phyloP scores from a whole-genome alignment of 768 basidiomycete species.

The Gloeostereum incarnatum region DNA sequence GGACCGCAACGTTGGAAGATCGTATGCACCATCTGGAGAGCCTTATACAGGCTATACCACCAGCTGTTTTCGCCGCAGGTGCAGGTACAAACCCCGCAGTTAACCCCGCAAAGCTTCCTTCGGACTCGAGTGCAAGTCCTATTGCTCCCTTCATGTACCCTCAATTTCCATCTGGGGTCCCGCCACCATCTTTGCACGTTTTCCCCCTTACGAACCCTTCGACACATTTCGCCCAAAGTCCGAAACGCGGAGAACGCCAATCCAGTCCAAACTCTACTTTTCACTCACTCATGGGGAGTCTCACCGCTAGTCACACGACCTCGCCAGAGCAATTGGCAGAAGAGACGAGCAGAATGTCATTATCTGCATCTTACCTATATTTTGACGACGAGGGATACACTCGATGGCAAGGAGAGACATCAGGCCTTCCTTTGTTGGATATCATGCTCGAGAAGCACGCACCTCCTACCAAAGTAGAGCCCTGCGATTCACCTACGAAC shows the following conservation, averaged over 20 bases:
- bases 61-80: slow-evolving; percentile 66
- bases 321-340: slow-evolving; percentile 40
- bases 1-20: slow-evolving; percentile 78
- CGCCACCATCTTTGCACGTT: slow-evolving; percentile 35
- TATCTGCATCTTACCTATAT: slow-evolving; percentile 76
- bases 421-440: slow-evolving; percentile 83
- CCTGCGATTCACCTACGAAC: slow-evolving; percentile 11
- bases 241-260: slow-evolving; percentile 32
- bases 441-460: slow-evolving; percentile 67
- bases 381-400: slow-evolving; percentile 84
- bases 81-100: slow-evolving; percentile 19
- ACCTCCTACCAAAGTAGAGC: slow-evolving; percentile 18
- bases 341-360: slow-evolving; percentile 51
- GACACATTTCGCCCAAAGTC: slow-evolving; percentile 55
- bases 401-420: slow-evolving; percentile 89
- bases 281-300: slow-evolving; percentile 27
- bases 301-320: slow-evolving; percentile 10
- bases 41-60: slow-evolving; percentile 76
- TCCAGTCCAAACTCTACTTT: slow-evolving; percentile 34
- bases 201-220: slow-evolving; percentile 79
- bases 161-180: slow-evolving; percentile 12
- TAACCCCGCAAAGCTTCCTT: slow-evolving; percentile 8
- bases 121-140: slow-evolving; percentile 22
- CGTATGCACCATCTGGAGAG: slow-evolving; percentile 85
- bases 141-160: slow-evolving; percentile 33